A percentile compares a stretch with the other conserved stretches of the same genome.
phyloP scores from a whole-genome alignment of 768 basidiomycete genomes.

The Lentinula edodes region DNA sequence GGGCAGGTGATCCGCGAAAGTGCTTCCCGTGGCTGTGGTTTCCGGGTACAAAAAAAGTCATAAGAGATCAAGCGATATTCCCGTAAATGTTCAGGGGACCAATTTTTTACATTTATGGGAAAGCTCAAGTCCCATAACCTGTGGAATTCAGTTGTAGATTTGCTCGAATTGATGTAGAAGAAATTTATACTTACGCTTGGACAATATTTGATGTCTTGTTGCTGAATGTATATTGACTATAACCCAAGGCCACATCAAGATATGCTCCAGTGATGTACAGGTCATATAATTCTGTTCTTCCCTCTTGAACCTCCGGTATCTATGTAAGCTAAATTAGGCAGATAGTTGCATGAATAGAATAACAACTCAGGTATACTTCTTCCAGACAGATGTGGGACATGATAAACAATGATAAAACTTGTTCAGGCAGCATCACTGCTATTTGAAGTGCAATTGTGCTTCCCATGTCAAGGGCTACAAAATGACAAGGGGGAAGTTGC shows the following conservation, averaged over 20 bases:
- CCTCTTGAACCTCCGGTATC: not conserved
- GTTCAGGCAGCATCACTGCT: not conserved
- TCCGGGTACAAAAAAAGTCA: constrained; percentile 12
- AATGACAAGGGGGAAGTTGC: constrained; percentile 1
- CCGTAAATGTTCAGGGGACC: constrained; percentile 7
- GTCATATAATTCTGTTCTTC: not conserved
- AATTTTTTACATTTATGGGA: constrained; percentile 4
- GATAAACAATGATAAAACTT: constrained; percentile 1
- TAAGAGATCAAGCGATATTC: constrained; percentile 9
- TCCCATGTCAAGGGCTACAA: constrained; percentile 1
- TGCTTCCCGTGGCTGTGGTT: constrained; percentile 6
- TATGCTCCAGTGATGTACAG: not conserved
- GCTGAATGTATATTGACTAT: constrained; percentile 1
- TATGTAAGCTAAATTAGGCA: not conserved
- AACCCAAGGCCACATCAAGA: not conserved
- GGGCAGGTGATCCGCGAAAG: constrained; percentile 16
- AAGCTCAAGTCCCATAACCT: not conserved
- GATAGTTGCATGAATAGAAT: not conserved
- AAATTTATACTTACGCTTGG: not conserved
- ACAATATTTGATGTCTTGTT: not conserved
- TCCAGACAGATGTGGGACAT: constrained; percentile 4
- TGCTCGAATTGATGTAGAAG: not conserved
- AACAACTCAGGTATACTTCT: not conserved
- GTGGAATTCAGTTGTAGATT: not conserved
- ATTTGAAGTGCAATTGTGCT: not conserved